Conservation (phyloP, 768 basidiomycete species). For the Sarcodon sp. region DNA sequence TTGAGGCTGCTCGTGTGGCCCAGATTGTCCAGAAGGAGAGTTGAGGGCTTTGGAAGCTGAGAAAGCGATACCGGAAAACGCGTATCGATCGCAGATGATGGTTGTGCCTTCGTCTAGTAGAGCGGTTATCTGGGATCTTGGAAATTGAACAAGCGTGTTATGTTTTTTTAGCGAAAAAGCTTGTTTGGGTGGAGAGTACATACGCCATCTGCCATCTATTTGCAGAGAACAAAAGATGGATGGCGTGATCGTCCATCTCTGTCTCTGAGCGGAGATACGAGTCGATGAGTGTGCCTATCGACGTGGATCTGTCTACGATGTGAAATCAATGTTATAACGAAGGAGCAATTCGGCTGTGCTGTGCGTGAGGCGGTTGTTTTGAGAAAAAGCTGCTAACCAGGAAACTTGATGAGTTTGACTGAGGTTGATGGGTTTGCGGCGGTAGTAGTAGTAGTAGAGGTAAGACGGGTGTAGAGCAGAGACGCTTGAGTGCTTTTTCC, state of each 20-base stretch:
- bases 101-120: constrained; percentile 51
- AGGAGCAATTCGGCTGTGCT: neutral
- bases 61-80: constrained; percentile 94
- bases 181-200: constrained; percentile 11
- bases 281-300: constrained; percentile 90
- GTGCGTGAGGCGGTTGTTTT: neutral
- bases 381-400: constrained; percentile 40
- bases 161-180: neutral
- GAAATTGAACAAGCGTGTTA: neutral
- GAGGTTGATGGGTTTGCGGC: constrained; percentile 15
- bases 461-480: constrained; percentile 42
- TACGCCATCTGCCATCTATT: constrained; percentile 96
- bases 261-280: constrained; percentile 74
- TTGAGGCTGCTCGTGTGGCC: constrained; percentile 5
- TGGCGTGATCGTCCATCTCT: constrained; percentile 82
- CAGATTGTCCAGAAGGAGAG: neutral
- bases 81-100: constrained; percentile 87
- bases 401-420: constrained; percentile 72
- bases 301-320: constrained; percentile 69
- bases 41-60: constrained; percentile 41
- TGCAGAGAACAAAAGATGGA: constrained; percentile 92
- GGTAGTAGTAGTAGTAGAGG: constrained; percentile 18
- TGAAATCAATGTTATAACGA: neutral
- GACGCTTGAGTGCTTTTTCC: constrained; percentile 88
- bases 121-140: constrained; percentile 47